A percentile compares a stretch with the other conserved stretches of the same genome.
These are phyloP conservation scores for Paraconiothyrium sp. DNA, from an alignment of 2,329 filamentous ascomycete species.

Conservation along the genomic window DNA sequence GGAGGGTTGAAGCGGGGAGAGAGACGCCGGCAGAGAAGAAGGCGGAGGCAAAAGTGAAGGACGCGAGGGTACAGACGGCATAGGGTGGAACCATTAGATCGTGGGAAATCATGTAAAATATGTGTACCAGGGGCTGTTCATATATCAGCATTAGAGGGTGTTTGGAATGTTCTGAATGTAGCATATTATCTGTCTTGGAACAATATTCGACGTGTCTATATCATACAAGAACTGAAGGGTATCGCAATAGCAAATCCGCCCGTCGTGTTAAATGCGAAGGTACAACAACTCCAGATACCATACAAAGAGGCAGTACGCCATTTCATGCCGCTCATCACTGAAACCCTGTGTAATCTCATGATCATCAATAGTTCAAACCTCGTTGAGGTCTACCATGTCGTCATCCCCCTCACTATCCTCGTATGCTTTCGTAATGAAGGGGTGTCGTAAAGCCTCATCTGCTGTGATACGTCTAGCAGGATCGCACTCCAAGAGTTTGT, in stretches of 20 bases:
- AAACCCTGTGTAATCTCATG: constrained; percentile 17
- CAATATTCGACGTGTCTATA: constrained; percentile 14
- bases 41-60: constrained; percentile 35
- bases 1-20: constrained; percentile 33
- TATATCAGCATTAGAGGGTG: constrained; percentile 6
- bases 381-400: constrained; percentile 43
- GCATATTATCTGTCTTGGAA: constrained; percentile 16
- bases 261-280: constrained; percentile 23
- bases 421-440: constrained; percentile 64
- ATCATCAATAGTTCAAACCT: constrained; percentile 29
- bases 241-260: constrained; percentile 28
- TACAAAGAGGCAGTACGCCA: constrained; percentile 35
- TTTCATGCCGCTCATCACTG: constrained; percentile 33
- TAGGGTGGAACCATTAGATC: constrained; percentile 13
- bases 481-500: constrained; percentile 78
- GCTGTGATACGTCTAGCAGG: constrained; percentile 78
- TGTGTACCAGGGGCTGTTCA: constrained; percentile 8
- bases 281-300: constrained; percentile 41
- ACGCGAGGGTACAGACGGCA: constrained; percentile 33
- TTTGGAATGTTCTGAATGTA: constrained; percentile 6
- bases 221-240: constrained; percentile 32
- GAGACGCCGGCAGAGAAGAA: constrained; percentile 36
- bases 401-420: constrained; percentile 45
- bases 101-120: constrained; percentile 3
- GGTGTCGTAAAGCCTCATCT: constrained; percentile 75